phyloP scores from a whole-genome alignment of 225 moss, liverwort and hornwort genomes.

The Bryum argenteum region DNA sequence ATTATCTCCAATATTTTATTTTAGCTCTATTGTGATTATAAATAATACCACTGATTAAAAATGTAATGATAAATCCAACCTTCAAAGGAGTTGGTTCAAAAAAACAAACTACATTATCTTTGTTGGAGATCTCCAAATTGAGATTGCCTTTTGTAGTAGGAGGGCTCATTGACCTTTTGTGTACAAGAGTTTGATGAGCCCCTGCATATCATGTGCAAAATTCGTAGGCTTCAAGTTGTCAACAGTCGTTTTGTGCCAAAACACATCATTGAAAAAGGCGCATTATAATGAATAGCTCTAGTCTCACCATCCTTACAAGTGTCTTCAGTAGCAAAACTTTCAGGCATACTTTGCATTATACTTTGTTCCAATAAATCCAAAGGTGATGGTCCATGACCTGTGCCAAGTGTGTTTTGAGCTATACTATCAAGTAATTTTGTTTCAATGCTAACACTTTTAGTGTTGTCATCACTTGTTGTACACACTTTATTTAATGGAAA shows the following conservation, averaged over 20 bases:
- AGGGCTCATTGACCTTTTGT: conserved; percentile 5
- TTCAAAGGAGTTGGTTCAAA: neutral
- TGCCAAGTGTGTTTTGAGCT: neutral
- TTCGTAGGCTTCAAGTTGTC: neutral
- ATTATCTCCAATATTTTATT: too few relatives aligned
- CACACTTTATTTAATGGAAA: neutral
- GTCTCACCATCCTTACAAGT: conserved; percentile 37
- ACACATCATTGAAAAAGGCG: neutral
- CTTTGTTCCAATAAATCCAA: conserved; percentile 1
- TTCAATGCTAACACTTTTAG: neutral
- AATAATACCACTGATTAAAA: neutral
- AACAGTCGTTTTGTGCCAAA: neutral
- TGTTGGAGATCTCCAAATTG: neutral
- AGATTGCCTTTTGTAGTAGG: neutral
- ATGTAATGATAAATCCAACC: conserved; percentile 14
- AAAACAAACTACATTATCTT: conserved; percentile 4
- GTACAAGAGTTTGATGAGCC: conserved; percentile 4
- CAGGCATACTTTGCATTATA: neutral
- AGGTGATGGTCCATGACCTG: neutral
- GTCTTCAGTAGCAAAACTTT: neutral
- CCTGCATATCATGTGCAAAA: conserved; percentile 30
- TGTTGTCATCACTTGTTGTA: neutral
- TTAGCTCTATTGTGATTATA: neutral
- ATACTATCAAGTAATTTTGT: conserved; percentile 12
- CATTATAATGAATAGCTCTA: neutral